Evolutionary conservation across 495 filamentous ascomycete species (phyloP).

Genomic region (Penicillium canescens): DNA sequence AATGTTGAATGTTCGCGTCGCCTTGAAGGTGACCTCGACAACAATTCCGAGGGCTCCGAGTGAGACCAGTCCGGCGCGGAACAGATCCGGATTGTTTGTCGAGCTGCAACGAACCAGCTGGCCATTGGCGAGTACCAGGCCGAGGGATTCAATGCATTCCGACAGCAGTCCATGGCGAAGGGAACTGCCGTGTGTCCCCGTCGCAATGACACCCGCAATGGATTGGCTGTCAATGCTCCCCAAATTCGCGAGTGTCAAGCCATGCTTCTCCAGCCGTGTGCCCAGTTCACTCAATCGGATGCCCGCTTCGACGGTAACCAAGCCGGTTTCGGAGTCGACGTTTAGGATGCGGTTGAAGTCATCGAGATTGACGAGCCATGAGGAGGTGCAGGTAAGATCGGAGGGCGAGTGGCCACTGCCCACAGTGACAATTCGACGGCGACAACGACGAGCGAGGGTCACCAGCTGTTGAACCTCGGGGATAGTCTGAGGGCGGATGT

Average conservation of each 20-base stretch:
- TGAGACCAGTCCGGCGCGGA: conserved; percentile 83
- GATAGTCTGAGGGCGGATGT: conserved; percentile 75
- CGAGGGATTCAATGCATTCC: conserved; percentile 67
- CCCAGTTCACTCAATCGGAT: conserved; percentile 76
- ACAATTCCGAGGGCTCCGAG: conserved; percentile 90
- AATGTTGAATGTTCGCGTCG: conserved; percentile 73
- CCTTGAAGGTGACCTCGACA: conserved; percentile 81
- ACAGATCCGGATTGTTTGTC: conserved; percentile 71
- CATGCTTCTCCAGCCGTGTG: conserved; percentile 64
- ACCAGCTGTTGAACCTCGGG: conserved; percentile 82
- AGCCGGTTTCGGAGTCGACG: conserved; percentile 60
- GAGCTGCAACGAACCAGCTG: conserved; percentile 71
- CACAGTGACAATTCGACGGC: conserved; percentile 75
- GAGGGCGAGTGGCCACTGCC: conserved; percentile 91
- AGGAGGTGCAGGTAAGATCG: conserved; percentile 88
- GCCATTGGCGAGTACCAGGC: conserved; percentile 82
- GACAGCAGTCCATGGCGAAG: conserved; percentile 81
- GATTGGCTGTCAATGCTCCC: conserved; percentile 95
- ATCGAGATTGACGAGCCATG: conserved; percentile 94
- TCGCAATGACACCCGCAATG: conserved; percentile 88
- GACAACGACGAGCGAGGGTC: conserved; percentile 75
- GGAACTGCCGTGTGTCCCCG: conserved; percentile 90
- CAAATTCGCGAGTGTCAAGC: conserved; percentile 81
- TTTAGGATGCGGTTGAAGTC: conserved; percentile 69
- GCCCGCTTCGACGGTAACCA: conserved; percentile 79